Evolutionary conservation across 768 basidiomycete species (phyloP).

Genomic region (Ramaria rubella): DNA sequence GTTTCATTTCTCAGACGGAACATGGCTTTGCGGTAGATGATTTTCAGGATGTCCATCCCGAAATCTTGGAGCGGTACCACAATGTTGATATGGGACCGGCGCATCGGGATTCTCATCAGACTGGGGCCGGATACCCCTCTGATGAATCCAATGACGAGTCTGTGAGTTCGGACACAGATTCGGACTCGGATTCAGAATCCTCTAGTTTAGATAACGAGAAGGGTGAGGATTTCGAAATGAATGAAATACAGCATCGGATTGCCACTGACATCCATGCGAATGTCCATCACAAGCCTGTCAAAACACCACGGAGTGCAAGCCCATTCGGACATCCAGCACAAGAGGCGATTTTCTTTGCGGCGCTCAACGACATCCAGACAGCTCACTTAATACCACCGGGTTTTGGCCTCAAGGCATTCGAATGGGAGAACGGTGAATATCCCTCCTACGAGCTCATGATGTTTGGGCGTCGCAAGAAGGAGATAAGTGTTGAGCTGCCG

Average conservation of each 20-base stretch:
- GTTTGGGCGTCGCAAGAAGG: not conserved
- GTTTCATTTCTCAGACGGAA: conserved; percentile 14
- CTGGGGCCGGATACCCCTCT: conserved; percentile 14
- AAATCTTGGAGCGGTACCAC: conserved; percentile 14
- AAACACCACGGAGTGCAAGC: not conserved
- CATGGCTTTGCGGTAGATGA: conserved; percentile 18
- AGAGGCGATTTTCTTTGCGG: not conserved
- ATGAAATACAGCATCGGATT: not conserved
- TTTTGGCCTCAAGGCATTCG: not conserved
- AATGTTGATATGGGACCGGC: conserved; percentile 5
- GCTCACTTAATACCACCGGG: not conserved
- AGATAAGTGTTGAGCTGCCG: not conserved
- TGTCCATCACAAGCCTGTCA: not conserved
- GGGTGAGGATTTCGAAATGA: not conserved
- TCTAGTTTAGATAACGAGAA: too few relatives aligned
- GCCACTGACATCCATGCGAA: not conserved
- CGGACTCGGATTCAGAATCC: not conserved
- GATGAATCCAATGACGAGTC: conserved; percentile 2
- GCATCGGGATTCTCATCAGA: not conserved
- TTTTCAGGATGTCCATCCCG: conserved; percentile 12
- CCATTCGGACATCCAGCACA: not conserved
- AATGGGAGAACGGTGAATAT: not conserved
- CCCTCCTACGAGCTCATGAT: not conserved
- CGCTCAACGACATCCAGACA: not conserved
- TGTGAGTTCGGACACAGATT: not conserved